Conservation (phyloP, 1,139 yeast species). For the Scheffersomyces lignicola region DNA sequence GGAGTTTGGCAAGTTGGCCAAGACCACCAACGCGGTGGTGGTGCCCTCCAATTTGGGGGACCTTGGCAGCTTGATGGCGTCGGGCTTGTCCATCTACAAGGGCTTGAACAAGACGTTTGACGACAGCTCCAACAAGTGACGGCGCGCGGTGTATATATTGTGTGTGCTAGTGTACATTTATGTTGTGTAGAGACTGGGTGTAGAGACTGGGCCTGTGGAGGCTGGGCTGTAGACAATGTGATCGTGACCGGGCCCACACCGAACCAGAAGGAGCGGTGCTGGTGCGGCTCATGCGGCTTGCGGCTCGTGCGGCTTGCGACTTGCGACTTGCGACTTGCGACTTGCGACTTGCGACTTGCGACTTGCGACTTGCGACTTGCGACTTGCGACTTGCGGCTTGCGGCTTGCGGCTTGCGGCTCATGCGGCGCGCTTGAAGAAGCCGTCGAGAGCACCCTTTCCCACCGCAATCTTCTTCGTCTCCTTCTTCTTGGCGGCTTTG, state of each 20-base stretch:
- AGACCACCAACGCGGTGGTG: constrained; percentile 75
- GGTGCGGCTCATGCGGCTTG: too few species aligned
- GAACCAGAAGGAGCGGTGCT: too few species aligned
- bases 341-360: too few species aligned
- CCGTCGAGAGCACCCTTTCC: constrained; percentile 66
- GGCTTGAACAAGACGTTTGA: constrained; percentile 35
- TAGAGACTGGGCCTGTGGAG: too few species aligned
- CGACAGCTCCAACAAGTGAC: constrained; percentile 2
- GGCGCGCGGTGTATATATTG: background rate
- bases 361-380: too few species aligned
- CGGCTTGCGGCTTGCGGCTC: background rate
- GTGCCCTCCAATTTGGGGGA: constrained; percentile 78
- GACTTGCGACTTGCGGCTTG: too few species aligned
- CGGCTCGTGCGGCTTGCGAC: too few species aligned
- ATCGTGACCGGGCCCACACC: too few species aligned
- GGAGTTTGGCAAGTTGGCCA: constrained; percentile 80
- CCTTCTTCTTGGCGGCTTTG: constrained; percentile 22
- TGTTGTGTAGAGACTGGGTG: too few species aligned
- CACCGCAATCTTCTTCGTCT: constrained; percentile 41
- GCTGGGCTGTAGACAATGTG: too few species aligned
- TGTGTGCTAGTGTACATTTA: constrained; percentile 1
- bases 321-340: too few species aligned
- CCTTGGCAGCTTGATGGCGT: constrained; percentile 71
- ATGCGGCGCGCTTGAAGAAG: constrained; percentile 47
- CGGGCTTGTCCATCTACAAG: constrained; percentile 73